phyloP scores from a whole-genome alignment of 306 rosid genomes.

The Cercis canadensis region DNA sequence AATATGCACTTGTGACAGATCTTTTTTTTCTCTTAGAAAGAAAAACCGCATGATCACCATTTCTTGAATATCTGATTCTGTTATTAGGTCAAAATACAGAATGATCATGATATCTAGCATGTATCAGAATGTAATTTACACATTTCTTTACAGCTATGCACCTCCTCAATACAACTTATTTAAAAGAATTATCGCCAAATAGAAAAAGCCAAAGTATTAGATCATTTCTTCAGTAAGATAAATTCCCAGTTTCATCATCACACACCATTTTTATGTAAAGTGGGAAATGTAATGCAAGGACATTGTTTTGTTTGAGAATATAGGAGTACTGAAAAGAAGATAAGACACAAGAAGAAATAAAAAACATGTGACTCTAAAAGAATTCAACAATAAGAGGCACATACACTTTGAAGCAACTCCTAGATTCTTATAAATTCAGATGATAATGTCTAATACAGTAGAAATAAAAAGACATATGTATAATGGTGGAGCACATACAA shows the following conservation, averaged over 20 bases:
- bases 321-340: too few species aligned
- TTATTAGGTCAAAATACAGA: too few species aligned
- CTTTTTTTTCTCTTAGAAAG: too few species aligned
- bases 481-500: slow-evolving; percentile 9
- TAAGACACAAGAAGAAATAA: not conserved
- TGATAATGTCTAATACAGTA: not conserved
- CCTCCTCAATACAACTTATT: slow-evolving; percentile 10
- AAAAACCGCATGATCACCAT: too few species aligned
- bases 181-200: slow-evolving; percentile 9
- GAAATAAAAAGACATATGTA: not conserved
- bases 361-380: slow-evolving; percentile 7
- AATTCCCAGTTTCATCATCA: slow-evolving; percentile 1
- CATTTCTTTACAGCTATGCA: slow-evolving; percentile 7
- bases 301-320: not conserved
- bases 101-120: not conserved
- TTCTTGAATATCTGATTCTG: too few species aligned
- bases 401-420: slow-evolving; percentile 5
- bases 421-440: slow-evolving; percentile 7
- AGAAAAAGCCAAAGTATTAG: not conserved
- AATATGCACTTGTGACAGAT: too few species aligned
- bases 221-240: not conserved
- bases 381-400: not conserved
- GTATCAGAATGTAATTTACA: too few species aligned
- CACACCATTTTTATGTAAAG: slow-evolving; percentile 4
- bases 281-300: not conserved